Conservation (phyloP, 1,284 basidiomycete species). For the Ustilago shanxiensis region DNA sequence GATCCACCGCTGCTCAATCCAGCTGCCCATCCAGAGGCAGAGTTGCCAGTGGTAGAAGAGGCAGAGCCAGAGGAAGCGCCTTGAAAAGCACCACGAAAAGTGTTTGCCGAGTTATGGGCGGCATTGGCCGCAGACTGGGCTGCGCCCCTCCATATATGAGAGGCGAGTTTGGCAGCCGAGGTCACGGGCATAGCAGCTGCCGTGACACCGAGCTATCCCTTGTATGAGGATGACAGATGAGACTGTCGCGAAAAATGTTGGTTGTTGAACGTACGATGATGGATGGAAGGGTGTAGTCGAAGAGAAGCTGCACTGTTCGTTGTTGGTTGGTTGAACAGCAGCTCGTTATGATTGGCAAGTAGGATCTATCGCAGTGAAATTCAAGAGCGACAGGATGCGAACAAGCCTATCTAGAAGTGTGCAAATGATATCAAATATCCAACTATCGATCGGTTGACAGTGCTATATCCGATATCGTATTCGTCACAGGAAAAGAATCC, state of each 20-base stretch:
- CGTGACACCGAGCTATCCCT: constrained; percentile 19
- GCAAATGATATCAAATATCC: too few species aligned
- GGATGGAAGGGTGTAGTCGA: background rate
- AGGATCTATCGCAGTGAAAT: background rate
- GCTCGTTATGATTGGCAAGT: background rate
- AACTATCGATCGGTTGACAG: background rate
- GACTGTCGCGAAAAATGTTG: background rate
- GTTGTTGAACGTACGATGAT: background rate
- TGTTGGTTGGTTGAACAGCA: background rate
- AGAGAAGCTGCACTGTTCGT: background rate
- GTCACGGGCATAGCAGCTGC: constrained; percentile 53
- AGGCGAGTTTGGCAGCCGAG: constrained; percentile 59
- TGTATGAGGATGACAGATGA: constrained; percentile 14
- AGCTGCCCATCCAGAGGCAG: constrained; percentile 53
- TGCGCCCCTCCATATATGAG: constrained; percentile 59
- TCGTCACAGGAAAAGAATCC: background rate
- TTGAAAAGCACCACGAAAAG: constrained; percentile 53
- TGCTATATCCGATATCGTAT: background rate
- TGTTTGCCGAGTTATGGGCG: constrained; percentile 57
- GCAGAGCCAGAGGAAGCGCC: constrained; percentile 35
- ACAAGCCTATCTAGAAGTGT: background rate
- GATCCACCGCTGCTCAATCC: constrained; percentile 56
- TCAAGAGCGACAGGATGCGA: too few species aligned
- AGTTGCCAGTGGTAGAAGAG: constrained; percentile 36
- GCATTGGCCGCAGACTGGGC: constrained; percentile 57